Evolutionary conservation across 2,329 filamentous ascomycete species (phyloP), one percentile per base, ranked within the genome.

Genomic region (Sphaerulina populicola): DNA sequence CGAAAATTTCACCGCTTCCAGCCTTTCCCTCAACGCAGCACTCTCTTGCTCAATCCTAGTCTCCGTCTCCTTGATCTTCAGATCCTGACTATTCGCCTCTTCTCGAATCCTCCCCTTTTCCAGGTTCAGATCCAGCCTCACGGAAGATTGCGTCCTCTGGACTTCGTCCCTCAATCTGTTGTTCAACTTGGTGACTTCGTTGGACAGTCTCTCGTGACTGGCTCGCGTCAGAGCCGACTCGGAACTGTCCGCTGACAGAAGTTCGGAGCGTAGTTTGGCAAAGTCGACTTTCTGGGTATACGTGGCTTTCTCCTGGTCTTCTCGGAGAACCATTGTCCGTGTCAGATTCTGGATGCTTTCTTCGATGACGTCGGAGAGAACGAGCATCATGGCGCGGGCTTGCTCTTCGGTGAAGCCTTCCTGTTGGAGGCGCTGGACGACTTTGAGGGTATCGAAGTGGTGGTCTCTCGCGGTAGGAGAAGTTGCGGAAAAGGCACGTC

Each of bases 61-160:
- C 74, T 98, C 93, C 10, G 93, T 97, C 78, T 98, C 93, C 75
- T 95, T 96, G 64, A 98, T 88, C 75, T 95, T 94, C 71, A 98
- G 81, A 71, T 98, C 93, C 73, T 97, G 93, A 52, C 86, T 85
- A 60, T 95, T 94, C 14, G 90, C 89, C 75, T 98, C 93, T 72
- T 98, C 93, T 56, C 93, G 77, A 60, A 97, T 98, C 56, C 93
- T 80, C 11, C 93, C 93, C 74, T 98, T 98, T 67, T 98, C 93
- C 41, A 98, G 74, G 70, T 97, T 98, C 55, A 98, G 73, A 70
- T 98, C 93, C 41, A 98, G 74, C 54, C 91, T 79, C 35, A 97
- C 90, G 56, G 86, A 91, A 5, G 91, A 91, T 72, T 97, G 91
- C 2, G 93, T 97, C 39, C 93, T 80, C 52, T 88, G 85, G 61